Base-by-base conservation (phyloP, 805 yeast genomes). In the Nakazawaea siamensis region DNA sequence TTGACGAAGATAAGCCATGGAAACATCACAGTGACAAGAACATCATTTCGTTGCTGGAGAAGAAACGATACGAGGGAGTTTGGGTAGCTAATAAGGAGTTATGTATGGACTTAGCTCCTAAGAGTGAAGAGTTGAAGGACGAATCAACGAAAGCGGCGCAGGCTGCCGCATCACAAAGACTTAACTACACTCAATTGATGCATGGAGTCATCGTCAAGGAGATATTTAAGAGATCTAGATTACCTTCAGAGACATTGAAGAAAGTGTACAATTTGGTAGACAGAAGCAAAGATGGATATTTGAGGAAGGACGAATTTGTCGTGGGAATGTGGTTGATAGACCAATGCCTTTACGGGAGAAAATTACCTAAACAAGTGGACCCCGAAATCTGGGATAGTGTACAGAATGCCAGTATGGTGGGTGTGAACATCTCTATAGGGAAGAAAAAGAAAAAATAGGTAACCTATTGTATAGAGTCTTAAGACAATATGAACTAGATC, bases 281-380 rank as follows among this genome's bases (percentile, higher is more conserved):
- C 79, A 19, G 85, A 86, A 31, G 63, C 80, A 47, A 62, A 30
- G 92, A 82, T 52, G 94, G 95, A 0, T 73, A 83, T 1, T 60
- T 92, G 36, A 80, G 78, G 45, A 73, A 84, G 42, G 79, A 76
- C 24, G 90, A 88, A 43, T 92, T 92, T 48, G 60, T 90, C 21
- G 90, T 88, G n/a, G 98, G 98, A 0, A 88, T 84, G 82, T 92
- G 98, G 98, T 58, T 88, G 4, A 88, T 92, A 2, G 99, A 92
- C 55, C 98, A 92, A 57, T 84, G 96, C 51, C 64, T 92, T 11
- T 92, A 90, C 52, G 98, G 98, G 0, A 66, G 94, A 26, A 92
- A 92, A 53, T 60, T 92, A 32, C 97, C 98, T 0, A 68, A 72
- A 40, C 57, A 57, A 25, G 72, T 92, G 5, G 76, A 71, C 27